Percentiles rank a stretch among this genome's conserved stretches.
Conservation (phyloP, 176 grass and related monocot genomes). For the Bonia amplexicaulis region DNA sequence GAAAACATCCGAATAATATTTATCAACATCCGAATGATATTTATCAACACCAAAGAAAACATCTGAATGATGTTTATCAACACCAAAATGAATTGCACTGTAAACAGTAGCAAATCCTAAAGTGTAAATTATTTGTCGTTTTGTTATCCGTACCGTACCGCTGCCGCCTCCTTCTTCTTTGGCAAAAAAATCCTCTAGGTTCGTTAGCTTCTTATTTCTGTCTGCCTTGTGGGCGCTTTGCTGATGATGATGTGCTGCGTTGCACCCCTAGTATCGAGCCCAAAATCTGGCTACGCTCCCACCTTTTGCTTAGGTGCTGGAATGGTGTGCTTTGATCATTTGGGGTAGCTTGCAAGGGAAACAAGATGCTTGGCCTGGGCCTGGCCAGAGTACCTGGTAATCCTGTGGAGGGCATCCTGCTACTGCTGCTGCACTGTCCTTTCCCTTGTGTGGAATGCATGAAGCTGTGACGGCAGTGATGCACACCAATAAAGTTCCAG, state of each 20-base stretch:
- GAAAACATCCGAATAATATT: too few species aligned
- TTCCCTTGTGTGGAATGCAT: constrained; percentile 14
- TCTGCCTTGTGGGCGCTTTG: not conserved
- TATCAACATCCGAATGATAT: too few species aligned
- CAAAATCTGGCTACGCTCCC: not conserved
- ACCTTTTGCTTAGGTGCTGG: not conserved
- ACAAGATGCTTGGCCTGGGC: constrained; percentile 5
- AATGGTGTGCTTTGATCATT: constrained; percentile 18
- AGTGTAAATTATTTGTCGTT: too few species aligned
- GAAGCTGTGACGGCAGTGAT: constrained; percentile 8
- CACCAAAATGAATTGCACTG: too few species aligned
- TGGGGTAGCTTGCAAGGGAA: constrained; percentile 45
- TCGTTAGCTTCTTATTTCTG: constrained; percentile 20
- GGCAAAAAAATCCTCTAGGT: constrained; percentile 12
- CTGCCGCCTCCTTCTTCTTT: not conserved
- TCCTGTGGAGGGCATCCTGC: not conserved
- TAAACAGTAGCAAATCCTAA: too few species aligned
- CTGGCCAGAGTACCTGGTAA: not conserved
- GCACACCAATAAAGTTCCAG: not conserved
- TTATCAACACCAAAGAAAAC: too few species aligned
- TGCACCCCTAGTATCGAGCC: not conserved
- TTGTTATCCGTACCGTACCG: constrained; percentile 19
- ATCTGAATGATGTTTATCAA: too few species aligned
- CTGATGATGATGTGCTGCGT: not conserved
- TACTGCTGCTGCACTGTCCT: not conserved